These are phyloP conservation scores for Cordyceps cateniannulata DNA, from an alignment of 2,329 filamentous ascomycete genomes.

Conservation along the genomic window DNA sequence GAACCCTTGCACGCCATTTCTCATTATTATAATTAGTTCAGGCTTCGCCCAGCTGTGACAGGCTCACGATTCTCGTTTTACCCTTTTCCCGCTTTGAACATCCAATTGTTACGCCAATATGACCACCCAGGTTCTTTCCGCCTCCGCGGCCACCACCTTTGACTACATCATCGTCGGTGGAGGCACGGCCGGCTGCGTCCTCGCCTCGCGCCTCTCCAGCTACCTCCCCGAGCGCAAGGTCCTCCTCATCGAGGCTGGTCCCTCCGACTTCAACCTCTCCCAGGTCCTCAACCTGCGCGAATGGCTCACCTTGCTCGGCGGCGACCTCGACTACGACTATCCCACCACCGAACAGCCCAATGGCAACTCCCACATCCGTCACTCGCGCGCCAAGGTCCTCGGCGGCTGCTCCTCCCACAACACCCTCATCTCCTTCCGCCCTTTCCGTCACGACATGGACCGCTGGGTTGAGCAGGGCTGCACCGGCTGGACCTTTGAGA, in stretches of 20 bases:
- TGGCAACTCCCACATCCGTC: slow-evolving; percentile 86
- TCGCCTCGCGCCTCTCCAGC: slow-evolving; percentile 71
- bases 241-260: slow-evolving; percentile 80
- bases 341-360: slow-evolving; percentile 83
- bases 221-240: slow-evolving; percentile 78
- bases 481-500: slow-evolving; percentile 80
- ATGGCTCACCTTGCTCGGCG: slow-evolving; percentile 78
- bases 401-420: slow-evolving; percentile 93
- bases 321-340: slow-evolving; percentile 88
- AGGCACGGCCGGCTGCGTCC: slow-evolving; percentile 79
- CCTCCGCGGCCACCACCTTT: slow-evolving; percentile 59
- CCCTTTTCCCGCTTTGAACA: neutral
- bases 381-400: slow-evolving; percentile 86
- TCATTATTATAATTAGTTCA: neutral
- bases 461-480: slow-evolving; percentile 79
- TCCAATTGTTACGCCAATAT: slow-evolving; percentile 33
- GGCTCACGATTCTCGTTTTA: neutral
- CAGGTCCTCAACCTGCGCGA: slow-evolving; percentile 80
- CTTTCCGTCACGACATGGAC: slow-evolving; percentile 81
- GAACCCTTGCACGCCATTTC: neutral
- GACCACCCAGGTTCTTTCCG: slow-evolving; percentile 63
- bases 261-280: slow-evolving; percentile 83
- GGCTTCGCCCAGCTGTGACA: neutral
- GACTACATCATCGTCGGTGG: slow-evolving; percentile 85
- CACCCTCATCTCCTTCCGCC: slow-evolving; percentile 86